A percentile compares a stretch with the other conserved stretches of the same genome.
Evolutionary conservation across 2,329 filamentous ascomycete genomes (phyloP).

Genomic region (Calonectria honghensis): DNA sequence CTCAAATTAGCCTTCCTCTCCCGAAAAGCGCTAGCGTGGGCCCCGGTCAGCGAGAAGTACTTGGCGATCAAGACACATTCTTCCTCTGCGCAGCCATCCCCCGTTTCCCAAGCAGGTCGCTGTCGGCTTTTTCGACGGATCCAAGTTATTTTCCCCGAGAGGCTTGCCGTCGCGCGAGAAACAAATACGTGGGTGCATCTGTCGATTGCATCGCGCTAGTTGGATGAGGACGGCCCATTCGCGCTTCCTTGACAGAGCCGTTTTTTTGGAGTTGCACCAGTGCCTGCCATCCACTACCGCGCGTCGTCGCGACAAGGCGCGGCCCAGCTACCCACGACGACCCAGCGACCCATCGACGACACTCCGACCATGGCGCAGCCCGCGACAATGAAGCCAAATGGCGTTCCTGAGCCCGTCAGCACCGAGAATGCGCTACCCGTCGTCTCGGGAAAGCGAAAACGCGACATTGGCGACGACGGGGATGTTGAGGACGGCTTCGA

Average conservation of each 20-base stretch:
- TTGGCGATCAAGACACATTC: constrained; percentile 64
- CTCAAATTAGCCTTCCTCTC: constrained; percentile 56
- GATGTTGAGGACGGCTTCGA: constrained; percentile 57
- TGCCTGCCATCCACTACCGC: constrained; percentile 60
- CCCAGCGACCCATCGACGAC: constrained; percentile 49
- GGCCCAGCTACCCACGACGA: constrained; percentile 56
- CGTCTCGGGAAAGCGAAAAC: constrained; percentile 74
- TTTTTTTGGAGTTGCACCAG: constrained; percentile 65
- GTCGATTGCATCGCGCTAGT: constrained; percentile 56
- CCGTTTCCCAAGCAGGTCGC: constrained; percentile 52
- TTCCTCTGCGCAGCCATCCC: constrained; percentile 58
- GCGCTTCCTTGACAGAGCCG: constrained; percentile 60
- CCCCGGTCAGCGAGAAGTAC: constrained; percentile 54
- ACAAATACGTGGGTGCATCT: constrained; percentile 49
- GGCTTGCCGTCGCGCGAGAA: constrained; percentile 50
- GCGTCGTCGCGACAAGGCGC: constrained; percentile 66
- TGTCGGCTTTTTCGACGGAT: constrained; percentile 47
- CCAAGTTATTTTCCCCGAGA: constrained; percentile 48
- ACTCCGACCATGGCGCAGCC: constrained; percentile 65
- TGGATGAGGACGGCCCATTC: constrained; percentile 58
- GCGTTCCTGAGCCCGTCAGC: constrained; percentile 61
- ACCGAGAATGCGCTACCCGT: constrained; percentile 57
- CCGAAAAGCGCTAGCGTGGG: constrained; percentile 56
- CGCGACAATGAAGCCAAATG: constrained; percentile 63
- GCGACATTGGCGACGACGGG: constrained; percentile 68